Conservation (phyloP, 345 rosid genomes). For the Eucalyptus tenuipes region DNA sequence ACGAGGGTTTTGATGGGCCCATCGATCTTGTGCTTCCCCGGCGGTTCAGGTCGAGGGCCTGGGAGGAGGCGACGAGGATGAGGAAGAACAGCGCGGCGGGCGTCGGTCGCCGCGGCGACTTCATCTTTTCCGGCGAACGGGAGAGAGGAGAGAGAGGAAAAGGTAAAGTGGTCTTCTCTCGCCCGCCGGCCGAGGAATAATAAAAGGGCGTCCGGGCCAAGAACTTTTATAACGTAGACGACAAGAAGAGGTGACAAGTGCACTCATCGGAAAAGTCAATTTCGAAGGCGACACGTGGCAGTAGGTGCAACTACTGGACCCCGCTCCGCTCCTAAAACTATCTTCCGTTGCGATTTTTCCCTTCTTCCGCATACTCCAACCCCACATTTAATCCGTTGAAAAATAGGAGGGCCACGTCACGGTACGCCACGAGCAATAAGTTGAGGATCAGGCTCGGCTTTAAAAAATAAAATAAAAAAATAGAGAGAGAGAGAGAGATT, state of each 20-base stretch:
- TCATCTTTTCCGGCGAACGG: constrained; percentile 9
- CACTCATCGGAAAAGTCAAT: not conserved
- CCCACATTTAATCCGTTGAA: not conserved
- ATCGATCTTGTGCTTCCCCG: constrained; percentile 29
- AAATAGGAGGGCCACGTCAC: not conserved
- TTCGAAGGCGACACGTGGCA: not conserved
- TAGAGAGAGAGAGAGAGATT: too few species aligned
- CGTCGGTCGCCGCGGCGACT: constrained; percentile 15
- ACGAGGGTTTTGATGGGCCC: constrained; percentile 96
- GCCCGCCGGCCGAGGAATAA: not conserved
- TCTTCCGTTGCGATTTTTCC: not conserved
- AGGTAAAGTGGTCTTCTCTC: not conserved
- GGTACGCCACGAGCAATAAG: too few species aligned
- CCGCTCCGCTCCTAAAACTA: not conserved
- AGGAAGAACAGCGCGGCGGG: constrained; percentile 17
- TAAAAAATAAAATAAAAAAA: too few species aligned
- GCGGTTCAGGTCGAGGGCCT: constrained; percentile 20
- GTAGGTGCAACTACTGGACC: not conserved
- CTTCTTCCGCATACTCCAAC: not conserved
- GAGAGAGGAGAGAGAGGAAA: not conserved
- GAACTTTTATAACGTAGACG: not conserved
- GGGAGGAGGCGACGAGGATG: constrained; percentile 43
- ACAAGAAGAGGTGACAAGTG: not conserved
- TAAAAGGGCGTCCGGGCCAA: not conserved
- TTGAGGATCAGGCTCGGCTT: not conserved